These are phyloP conservation scores for Lactarius indigo DNA, from an alignment of 768 basidiomycete species.

Conservation along the genomic window DNA sequence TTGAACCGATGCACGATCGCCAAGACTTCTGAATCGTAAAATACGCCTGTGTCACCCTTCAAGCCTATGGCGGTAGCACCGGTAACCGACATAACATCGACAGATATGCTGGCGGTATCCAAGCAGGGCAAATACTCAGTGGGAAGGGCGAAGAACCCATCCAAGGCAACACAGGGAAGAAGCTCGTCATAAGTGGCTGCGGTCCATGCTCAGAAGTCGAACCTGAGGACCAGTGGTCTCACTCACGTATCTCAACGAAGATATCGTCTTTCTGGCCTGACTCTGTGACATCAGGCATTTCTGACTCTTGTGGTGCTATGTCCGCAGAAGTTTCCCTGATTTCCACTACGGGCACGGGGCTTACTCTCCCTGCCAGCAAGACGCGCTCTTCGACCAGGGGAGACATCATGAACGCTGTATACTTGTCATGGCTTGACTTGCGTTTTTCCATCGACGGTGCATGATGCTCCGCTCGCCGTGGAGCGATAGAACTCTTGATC, in stretches of 20 bases:
- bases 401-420: conserved; percentile 59
- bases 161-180: conserved; percentile 48
- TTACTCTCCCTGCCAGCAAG: conserved; percentile 36
- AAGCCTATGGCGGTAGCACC: conserved; percentile 49
- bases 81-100: conserved; percentile 62
- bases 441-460: conserved; percentile 48
- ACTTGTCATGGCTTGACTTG: conserved; percentile 65
- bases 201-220: conserved; percentile 1
- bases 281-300: background rate
- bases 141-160: conserved; percentile 38
- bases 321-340: background rate
- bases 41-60: conserved; percentile 46
- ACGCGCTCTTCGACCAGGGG: conserved; percentile 67
- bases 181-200: conserved; percentile 37
- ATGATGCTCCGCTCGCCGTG: conserved; percentile 12
- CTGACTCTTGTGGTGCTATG: background rate
- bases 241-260: conserved; percentile 36
- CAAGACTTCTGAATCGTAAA: conserved; percentile 72
- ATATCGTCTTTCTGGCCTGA: conserved; percentile 2
- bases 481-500: background rate
- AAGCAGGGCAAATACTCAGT: conserved; percentile 30
- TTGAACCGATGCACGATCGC: conserved; percentile 69
- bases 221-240: conserved; percentile 5
- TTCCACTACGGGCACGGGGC: background rate
- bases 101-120: conserved; percentile 58